A percentile compares a stretch with the other conserved stretches of the same genome.
These are phyloP conservation scores for Neostapfia colusana DNA, from an alignment of 176 grass and related monocot species.

Conservation along the genomic window DNA sequence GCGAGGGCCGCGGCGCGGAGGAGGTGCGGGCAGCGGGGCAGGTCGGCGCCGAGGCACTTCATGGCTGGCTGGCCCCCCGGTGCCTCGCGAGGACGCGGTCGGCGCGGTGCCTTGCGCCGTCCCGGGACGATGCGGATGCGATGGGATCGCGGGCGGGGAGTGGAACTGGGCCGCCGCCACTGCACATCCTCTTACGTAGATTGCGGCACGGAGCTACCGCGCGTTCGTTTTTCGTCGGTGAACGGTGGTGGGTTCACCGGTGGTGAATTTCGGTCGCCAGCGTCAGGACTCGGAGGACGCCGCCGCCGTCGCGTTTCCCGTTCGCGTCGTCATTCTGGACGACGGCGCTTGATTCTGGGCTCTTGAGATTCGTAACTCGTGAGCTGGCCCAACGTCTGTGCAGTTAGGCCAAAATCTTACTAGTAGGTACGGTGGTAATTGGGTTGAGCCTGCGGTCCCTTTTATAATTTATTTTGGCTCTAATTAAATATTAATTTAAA, in stretches of 20 bases:
- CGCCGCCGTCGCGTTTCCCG: neutral
- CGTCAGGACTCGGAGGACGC: neutral
- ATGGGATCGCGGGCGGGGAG: constrained; percentile 39
- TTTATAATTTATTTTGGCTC: no score
- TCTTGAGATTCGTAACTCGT: neutral
- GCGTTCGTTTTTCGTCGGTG: neutral
- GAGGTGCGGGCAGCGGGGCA: constrained; percentile 49
- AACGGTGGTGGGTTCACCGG: neutral
- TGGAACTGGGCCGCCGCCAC: constrained; percentile 1
- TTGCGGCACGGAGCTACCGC: neutral
- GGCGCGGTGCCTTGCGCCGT: constrained; percentile 36
- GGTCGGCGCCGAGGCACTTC: constrained; percentile 56
- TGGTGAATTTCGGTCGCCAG: neutral
- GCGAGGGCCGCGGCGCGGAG: constrained; percentile 55
- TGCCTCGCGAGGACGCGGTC: constrained; percentile 15
- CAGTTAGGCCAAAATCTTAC: neutral
- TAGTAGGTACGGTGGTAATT: no score
- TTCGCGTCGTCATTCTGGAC: neutral
- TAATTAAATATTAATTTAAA: no score
- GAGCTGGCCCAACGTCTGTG: neutral
- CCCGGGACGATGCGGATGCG: neutral
- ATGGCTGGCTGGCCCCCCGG: constrained; percentile 34
- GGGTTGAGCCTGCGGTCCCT: no score
- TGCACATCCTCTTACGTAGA: neutral
- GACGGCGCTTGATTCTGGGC: neutral